Conservation (phyloP, 2,329 filamentous ascomycete genomes). For the Calonectria henricotiae region DNA sequence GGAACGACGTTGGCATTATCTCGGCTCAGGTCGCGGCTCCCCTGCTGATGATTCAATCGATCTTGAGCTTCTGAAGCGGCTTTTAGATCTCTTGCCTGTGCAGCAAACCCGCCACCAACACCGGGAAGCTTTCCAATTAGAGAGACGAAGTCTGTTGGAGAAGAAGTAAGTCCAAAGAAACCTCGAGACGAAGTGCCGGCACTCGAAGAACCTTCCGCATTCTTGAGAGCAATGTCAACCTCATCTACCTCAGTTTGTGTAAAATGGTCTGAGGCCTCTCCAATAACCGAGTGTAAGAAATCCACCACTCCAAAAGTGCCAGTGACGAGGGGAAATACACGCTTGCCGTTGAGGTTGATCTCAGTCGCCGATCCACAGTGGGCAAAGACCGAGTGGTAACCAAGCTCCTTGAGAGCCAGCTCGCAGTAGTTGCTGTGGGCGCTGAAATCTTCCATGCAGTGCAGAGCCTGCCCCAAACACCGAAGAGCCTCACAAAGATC, state of each 20-base stretch:
- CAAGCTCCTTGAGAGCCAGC: constrained; percentile 82
- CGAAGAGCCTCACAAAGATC: constrained; percentile 87
- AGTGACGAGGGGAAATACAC: constrained; percentile 83
- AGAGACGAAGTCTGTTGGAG: constrained; percentile 75
- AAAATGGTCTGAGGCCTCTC: constrained; percentile 87
- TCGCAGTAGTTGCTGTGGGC: constrained; percentile 91
- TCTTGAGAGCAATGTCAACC: constrained; percentile 81
- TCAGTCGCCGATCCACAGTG: constrained; percentile 80
- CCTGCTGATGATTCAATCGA: constrained; percentile 66
- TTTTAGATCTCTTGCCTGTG: constrained; percentile 77
- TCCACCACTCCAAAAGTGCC: constrained; percentile 85
- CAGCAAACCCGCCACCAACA: constrained; percentile 76
- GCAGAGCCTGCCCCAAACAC: constrained; percentile 82
- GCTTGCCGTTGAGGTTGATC: constrained; percentile 75
- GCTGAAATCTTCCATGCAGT: constrained; percentile 85
- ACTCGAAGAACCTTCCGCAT: constrained; percentile 71
- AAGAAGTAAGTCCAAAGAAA: constrained; percentile 61
- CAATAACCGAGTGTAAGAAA: constrained; percentile 84
- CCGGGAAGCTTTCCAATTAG: constrained; percentile 84
- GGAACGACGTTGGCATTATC: constrained; percentile 75
- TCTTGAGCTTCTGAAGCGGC: constrained; percentile 76
- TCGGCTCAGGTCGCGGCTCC: constrained; percentile 57
- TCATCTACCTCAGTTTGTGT: constrained; percentile 89
- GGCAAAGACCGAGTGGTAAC: constrained; percentile 85
- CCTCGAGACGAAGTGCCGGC: constrained; percentile 60